phyloP scores from a whole-genome alignment of 2,329 filamentous ascomycete species.

The Ceratocystis ficicola region DNA sequence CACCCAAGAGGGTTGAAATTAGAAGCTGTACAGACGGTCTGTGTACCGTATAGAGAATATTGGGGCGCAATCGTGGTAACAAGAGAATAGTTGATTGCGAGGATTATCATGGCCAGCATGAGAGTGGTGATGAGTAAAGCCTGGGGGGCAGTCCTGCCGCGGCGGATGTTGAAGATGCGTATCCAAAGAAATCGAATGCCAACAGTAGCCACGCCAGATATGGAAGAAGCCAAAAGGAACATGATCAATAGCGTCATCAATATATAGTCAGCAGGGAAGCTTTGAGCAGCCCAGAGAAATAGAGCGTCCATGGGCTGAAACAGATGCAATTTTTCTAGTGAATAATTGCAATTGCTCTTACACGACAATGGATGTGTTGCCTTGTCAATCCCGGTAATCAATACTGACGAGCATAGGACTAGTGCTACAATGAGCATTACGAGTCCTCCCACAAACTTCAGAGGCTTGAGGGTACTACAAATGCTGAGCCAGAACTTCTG shows the following conservation, averaged over 20 bases:
- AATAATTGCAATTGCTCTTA: conserved; percentile 81
- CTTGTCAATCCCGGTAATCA: conserved; percentile 93
- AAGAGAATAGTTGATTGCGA: conserved; percentile 86
- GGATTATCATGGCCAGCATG: conserved; percentile 74
- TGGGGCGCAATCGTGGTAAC: conserved; percentile 92
- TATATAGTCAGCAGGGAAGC: conserved; percentile 86
- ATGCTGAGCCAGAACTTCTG: conserved; percentile 67
- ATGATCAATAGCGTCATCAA: conserved; percentile 75
- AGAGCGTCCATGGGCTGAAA: conserved; percentile 94
- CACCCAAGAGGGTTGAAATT: conserved; percentile 60
- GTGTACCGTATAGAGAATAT: conserved; percentile 86
- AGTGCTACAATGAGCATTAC: conserved; percentile 62
- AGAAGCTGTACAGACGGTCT: conserved; percentile 77
- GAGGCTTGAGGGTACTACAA: conserved; percentile 69
- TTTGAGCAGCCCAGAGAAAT: conserved; percentile 64
- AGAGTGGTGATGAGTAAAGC: conserved; percentile 84
- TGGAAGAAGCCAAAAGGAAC: conserved; percentile 77
- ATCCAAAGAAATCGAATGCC: conserved; percentile 97
- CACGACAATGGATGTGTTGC: conserved; percentile 85
- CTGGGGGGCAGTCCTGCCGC: conserved; percentile 79
- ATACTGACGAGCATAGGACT: conserved; percentile 78
- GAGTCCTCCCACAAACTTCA: conserved; percentile 79
- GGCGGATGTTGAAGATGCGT: conserved; percentile 79
- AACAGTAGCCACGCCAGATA: conserved; percentile 72
- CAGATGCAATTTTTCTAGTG: conserved; percentile 73